These are phyloP conservation scores for Heritiera fomes DNA, from an alignment of 345 rosid species.

Conservation along the genomic window DNA sequence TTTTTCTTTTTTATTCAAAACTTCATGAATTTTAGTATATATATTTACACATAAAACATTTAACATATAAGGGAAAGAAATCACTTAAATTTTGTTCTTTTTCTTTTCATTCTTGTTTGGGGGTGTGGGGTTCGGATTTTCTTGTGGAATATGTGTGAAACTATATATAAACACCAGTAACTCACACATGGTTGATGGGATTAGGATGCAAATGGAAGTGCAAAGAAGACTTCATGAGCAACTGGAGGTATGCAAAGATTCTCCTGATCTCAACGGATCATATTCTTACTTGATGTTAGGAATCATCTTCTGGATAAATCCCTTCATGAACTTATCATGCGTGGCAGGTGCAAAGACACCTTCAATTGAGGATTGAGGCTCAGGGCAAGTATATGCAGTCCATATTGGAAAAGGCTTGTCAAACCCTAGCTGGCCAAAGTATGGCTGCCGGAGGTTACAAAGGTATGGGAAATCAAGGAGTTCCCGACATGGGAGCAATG, in stretches of 20 bases:
- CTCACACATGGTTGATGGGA: slow-evolving; percentile 49
- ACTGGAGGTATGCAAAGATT: slow-evolving; percentile 62
- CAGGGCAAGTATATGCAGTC: slow-evolving; percentile 99
- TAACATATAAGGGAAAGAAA: background rate
- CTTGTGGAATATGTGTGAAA: slow-evolving; percentile 34
- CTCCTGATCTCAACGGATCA: background rate
- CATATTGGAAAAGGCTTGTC: slow-evolving; percentile 92
- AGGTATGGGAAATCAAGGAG: slow-evolving; percentile 51
- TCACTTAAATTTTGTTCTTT: background rate
- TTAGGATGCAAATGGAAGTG: slow-evolving; percentile 99
- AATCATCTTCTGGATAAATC: background rate
- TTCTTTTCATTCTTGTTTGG: background rate
- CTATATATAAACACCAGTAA: slow-evolving; percentile 13
- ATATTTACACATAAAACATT: background rate
- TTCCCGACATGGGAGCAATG: slow-evolving; percentile 40
- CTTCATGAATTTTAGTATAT: background rate
- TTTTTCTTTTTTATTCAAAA: background rate
- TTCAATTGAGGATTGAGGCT: slow-evolving; percentile 96
- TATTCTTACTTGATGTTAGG: background rate
- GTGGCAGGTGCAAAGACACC: slow-evolving; percentile 88
- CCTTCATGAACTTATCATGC: background rate
- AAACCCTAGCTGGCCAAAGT: slow-evolving; percentile 81
- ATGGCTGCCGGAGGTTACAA: slow-evolving; percentile 54
- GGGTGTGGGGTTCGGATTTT: slow-evolving; percentile 14
- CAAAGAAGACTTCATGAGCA: slow-evolving; percentile 98